A percentile compares a stretch with the other conserved stretches of the same genome.
These are phyloP conservation scores for Hypoxylon sp. DNA, from an alignment of 2,329 filamentous ascomycete species.

Conservation along the genomic window DNA sequence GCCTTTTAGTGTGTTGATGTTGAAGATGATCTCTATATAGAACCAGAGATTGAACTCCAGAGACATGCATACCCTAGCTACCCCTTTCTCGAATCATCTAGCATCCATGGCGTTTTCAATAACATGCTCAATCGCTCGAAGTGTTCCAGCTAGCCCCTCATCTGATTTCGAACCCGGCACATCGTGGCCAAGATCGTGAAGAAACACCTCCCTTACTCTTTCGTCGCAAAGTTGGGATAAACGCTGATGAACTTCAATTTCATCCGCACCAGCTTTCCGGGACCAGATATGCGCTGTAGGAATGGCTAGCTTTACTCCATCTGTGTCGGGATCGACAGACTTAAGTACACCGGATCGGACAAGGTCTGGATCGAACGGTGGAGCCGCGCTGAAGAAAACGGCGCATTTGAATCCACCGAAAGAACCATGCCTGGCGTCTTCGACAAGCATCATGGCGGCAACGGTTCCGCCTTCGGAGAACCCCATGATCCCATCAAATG, in stretches of 20 bases:
- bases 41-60: background rate
- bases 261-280: constrained; percentile 37
- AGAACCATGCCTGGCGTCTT: constrained; percentile 47
- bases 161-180: constrained; percentile 51
- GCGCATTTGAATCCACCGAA: constrained; percentile 52
- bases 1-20: constrained; percentile 6
- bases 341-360: constrained; percentile 47
- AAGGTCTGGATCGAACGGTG: constrained; percentile 51
- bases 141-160: constrained; percentile 42
- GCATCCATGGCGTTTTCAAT: constrained; percentile 46
- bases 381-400: constrained; percentile 53
- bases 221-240: constrained; percentile 47
- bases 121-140: constrained; percentile 51
- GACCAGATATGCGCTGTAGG: constrained; percentile 53
- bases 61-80: background rate
- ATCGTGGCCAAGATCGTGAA: constrained; percentile 50
- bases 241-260: constrained; percentile 36
- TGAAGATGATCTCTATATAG: constrained; percentile 14
- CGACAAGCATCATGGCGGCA: constrained; percentile 53
- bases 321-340: constrained; percentile 48
- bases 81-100: constrained; percentile 6
- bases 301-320: constrained; percentile 48
- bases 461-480: constrained; percentile 54
- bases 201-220: constrained; percentile 46
- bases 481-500: constrained; percentile 53